These are phyloP conservation scores for Knufia fluminis DNA, from an alignment of 2,329 filamentous ascomycete species.

Conservation along the genomic window DNA sequence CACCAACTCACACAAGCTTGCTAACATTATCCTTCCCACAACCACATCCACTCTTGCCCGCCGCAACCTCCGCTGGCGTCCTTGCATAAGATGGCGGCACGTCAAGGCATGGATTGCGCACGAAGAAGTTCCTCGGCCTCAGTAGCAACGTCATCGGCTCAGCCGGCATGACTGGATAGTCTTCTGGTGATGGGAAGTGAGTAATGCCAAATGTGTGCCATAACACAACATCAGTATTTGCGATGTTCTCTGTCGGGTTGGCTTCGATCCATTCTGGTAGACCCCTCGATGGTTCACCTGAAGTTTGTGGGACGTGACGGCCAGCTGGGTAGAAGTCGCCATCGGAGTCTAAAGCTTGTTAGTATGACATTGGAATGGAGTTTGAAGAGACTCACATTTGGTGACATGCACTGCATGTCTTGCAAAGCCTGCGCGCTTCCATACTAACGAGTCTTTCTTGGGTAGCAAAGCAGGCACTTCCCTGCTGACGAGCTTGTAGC, in stretches of 20 bases:
- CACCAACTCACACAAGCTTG: background rate
- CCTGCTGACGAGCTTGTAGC: constrained; percentile 82
- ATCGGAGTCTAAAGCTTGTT: constrained; percentile 54
- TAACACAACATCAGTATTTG: constrained; percentile 76
- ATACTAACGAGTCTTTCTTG: constrained; percentile 71
- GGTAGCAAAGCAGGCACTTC: constrained; percentile 72
- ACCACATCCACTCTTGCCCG: constrained; percentile 30
- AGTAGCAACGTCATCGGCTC: constrained; percentile 76
- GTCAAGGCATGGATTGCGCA: constrained; percentile 68
- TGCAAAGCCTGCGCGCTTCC: constrained; percentile 83
- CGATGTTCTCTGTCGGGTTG: constrained; percentile 58
- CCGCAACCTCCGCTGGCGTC: constrained; percentile 60
- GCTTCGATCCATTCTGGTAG: constrained; percentile 66
- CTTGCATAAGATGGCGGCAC: constrained; percentile 67
- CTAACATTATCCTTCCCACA: constrained; percentile 24
- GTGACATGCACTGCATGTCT: constrained; percentile 82
- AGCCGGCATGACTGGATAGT: constrained; percentile 85
- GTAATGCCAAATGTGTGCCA: constrained; percentile 93
- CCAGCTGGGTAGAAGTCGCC: constrained; percentile 77
- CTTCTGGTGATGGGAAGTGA: constrained; percentile 81
- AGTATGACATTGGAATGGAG: constrained; percentile 4
- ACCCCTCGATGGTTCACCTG: constrained; percentile 64
- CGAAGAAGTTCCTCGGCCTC: constrained; percentile 74
- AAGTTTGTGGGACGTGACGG: constrained; percentile 79
- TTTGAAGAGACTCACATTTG: constrained; percentile 54